Evolutionary conservation across 768 basidiomycete species (phyloP), one percentile per base, ranked within the genome.

Genomic region (Coprinellus aureogranulatus): DNA sequence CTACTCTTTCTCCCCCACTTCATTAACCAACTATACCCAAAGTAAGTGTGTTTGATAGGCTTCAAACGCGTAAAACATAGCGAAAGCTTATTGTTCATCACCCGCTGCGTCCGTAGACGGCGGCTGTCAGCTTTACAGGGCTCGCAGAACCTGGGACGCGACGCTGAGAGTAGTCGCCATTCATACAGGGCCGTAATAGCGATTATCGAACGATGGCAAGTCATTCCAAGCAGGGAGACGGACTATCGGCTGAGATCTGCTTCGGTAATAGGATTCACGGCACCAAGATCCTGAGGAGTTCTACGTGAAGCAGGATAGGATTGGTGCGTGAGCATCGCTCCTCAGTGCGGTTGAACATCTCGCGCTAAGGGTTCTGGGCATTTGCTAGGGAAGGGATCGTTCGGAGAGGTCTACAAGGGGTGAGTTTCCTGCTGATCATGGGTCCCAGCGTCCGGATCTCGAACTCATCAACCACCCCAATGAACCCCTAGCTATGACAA

Each of bases 351-450:
- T 57, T 45, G 26, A 23, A 37, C 53, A 30, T 57, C 54, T 61
- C 51, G 44, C 52, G 63, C 47, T 41, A 48, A 31, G 41, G n/a
- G 6, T 44, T 59, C 40, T 46, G 55, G 60, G 41, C 62, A 22
- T 27, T 53, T 23, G 61, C 28, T 66, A 97, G 96, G 95, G 60
- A 98, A 99, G 73, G 96, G 96, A 30, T 98, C 95, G 4, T 98
- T 99, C 67, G 97, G 96, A 67, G 97, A 98, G 73, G 95, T 98
- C n/a, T 98, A 91, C 79, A 98, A 98, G 75, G 97, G 95, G 94
- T 94, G 57, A 55, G 81, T 62, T 52, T 39, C 56, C 55, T 18
- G 49, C 37, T 37, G 44, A 8, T 49, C 49, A 27, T 27, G 37
- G 51, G 59, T 53, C 58, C 58, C 49, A 61, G 60, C 52, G 39